Evolutionary conservation across 2,329 filamentous ascomycete genomes (phyloP), one percentile per base, ranked within the genome.

Genomic region (Alternaria rosae): DNA sequence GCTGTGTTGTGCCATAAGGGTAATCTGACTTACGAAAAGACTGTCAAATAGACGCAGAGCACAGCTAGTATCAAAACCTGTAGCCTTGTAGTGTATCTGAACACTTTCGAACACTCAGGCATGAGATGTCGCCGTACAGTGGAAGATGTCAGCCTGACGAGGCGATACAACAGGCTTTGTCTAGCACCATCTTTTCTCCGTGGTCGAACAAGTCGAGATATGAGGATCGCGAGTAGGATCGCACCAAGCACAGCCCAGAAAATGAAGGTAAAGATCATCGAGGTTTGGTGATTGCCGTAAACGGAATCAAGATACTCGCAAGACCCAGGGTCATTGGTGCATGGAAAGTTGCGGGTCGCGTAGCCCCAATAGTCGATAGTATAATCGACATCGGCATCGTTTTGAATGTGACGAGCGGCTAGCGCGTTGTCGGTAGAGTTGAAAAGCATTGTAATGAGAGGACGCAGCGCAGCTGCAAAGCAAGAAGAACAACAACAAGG

Each of bases 321-420:
- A 9, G 52, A 47, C 17, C 52, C 57, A 20, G 45, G 35, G 17
- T 56, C 52, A 30, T 50, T 60, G 20, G 57, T 60, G 21, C 57
- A 60, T 26, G 57, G 57, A 26, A 60, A 56, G 26, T 60, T 50
- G 13, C 57, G 57, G 4, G 56, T 44, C 35, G 52, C 57, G 17
- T 56, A 60, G 44, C 57, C 57, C 57, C 57, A 60, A 26, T 60
- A 60, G 44, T 60, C 43, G 26, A 56, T 56, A 26, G 52, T 60
- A 9, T 60, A 60, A 30, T 50, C 52, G 21, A 60, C 57, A 60
- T 60, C 4, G 26, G 38, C 35, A 10, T 50, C 35, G 15, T 44
- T 50, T 30, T 60, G 57, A 20, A 60, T 60, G 26, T 60, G 57
- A 26, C 57, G 57, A 35, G 52, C 57, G 57, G 44, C 52, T 30